Conservation (phyloP, 1,139 yeast species). For the Blastobotrys aristatus region DNA sequence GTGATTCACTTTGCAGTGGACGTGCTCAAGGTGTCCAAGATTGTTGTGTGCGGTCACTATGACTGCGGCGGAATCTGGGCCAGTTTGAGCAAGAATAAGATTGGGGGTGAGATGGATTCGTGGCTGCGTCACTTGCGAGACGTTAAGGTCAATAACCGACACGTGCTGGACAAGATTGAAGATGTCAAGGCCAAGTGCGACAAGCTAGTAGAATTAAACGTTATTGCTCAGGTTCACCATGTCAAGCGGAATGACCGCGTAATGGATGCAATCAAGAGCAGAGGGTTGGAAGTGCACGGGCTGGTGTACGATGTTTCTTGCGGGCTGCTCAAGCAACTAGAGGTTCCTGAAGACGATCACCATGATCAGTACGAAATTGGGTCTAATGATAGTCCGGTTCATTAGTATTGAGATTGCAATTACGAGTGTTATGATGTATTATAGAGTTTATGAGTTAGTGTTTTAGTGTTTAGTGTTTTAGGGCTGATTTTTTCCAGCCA, state of each 20-base stretch:
- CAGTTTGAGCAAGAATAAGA: constrained; percentile 60
- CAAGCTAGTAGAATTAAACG: constrained; percentile 74
- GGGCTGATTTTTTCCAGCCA: no score
- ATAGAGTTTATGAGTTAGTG: no score
- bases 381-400: neutral
- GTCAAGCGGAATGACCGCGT: constrained; percentile 72
- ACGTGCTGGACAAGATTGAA: constrained; percentile 36
- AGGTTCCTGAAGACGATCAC: constrained; percentile 34
- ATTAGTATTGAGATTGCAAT: neutral
- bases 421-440: neutral
- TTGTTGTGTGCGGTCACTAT: constrained; percentile 94
- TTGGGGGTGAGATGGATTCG: constrained; percentile 71
- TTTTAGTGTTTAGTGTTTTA: no score
- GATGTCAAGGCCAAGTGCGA: constrained; percentile 50
- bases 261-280: constrained; percentile 58
- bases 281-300: constrained; percentile 86
- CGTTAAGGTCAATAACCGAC: constrained; percentile 53
- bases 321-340: constrained; percentile 54
- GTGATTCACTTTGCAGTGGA: constrained; percentile 89
- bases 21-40: constrained; percentile 73
- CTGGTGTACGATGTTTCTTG: constrained; percentile 79
- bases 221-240: constrained; percentile 52
- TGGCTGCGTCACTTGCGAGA: constrained; percentile 76
- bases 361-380: constrained; percentile 21
- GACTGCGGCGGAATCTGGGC: constrained; percentile 98